Evolutionary conservation across 148 eudicot species (phyloP), one percentile per base, ranked within the genome.

Genomic region (Selenicereus undatus): DNA sequence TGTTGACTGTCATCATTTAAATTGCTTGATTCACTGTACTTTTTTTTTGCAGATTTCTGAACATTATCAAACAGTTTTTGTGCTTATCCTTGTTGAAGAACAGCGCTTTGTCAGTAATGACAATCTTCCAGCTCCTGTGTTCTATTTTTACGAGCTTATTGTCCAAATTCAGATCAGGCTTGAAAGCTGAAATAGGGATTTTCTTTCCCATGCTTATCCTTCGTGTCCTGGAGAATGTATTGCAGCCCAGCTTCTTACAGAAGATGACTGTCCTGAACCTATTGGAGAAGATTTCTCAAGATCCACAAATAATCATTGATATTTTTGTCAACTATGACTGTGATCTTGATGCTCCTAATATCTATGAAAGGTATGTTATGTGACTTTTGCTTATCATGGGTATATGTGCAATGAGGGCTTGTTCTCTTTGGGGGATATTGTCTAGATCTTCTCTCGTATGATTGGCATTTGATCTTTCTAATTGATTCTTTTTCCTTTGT

Each of bases 281-380:
- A 69, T 87, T 96, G 83, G 98, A 94, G 85, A 91, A 90, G 91
- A 94, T 94, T 77, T 93, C 93, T 78, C 89, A 90, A 80, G 99
- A 96, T 88, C 82, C 99, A 16, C 94, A 92, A 88, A 85, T 96
- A 65, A 80, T 94, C 35, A 83, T 96, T 81, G 99, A 96, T 82
- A 86, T 91, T 75, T 96, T 92, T 88, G 99, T 96, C 81, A 96
- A 96, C 84, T 96, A 96, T 79, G 99, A 96, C 76, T 96, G 99
- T 84, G 99, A 96, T 84, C 90, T 94, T 81, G 99, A 96, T 86
- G 93, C 98, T 83, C 95, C 98, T 56, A 96, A 96, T 85, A 92
- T 94, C 54, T 96, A 91, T 88, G 99, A 96, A 89, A 93, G 99
- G 99, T 96, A 94, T 77, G 18, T 80, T 35, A 45, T 43, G 58